These are phyloP conservation scores for Tephrocybe sp. DNA, from an alignment of 768 basidiomycete genomes.

Conservation along the genomic window DNA sequence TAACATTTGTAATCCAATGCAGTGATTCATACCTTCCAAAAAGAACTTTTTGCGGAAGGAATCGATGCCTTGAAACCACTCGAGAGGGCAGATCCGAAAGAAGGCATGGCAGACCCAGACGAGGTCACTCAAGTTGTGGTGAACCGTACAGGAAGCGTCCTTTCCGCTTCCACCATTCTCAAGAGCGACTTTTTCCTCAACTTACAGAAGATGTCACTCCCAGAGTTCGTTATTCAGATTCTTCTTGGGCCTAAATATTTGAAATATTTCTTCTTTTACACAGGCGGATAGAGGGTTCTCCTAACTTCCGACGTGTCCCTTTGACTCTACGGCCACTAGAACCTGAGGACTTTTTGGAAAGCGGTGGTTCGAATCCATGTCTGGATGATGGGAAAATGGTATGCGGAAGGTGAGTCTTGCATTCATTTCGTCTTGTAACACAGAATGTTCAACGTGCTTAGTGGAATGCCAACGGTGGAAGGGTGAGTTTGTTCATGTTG, in stretches of 20 bases:
- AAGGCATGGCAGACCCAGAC: constrained; percentile 80
- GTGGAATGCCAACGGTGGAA: constrained; percentile 93
- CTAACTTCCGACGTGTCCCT: constrained; percentile 86
- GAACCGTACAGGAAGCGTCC: constrained; percentile 78
- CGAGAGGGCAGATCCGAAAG: constrained; percentile 61
- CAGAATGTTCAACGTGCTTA: constrained; percentile 24
- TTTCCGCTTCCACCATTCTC: constrained; percentile 89
- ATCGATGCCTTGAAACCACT: constrained; percentile 80
- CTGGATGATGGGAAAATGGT: constrained; percentile 56
- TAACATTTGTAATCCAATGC: too few relatives aligned
- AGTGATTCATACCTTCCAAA: constrained; percentile 96
- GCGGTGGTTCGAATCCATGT: constrained; percentile 33
- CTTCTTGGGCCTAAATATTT: too few relatives aligned
- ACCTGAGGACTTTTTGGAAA: constrained; percentile 24
- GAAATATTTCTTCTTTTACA: neutral
- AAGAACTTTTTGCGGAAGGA: constrained; percentile 79
- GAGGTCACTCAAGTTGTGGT: constrained; percentile 87
- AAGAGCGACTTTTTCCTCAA: constrained; percentile 95
- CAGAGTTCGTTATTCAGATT: constrained; percentile 63
- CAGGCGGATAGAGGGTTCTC: constrained; percentile 88
- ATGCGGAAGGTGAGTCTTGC: constrained; percentile 67
- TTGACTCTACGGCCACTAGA: constrained; percentile 48
- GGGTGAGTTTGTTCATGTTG: constrained; percentile 46
- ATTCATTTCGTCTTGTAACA: neutral
- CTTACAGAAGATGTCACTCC: constrained; percentile 93